phyloP scores from a whole-genome alignment of 2,329 filamentous ascomycete species.

The Tothia fuscella region DNA sequence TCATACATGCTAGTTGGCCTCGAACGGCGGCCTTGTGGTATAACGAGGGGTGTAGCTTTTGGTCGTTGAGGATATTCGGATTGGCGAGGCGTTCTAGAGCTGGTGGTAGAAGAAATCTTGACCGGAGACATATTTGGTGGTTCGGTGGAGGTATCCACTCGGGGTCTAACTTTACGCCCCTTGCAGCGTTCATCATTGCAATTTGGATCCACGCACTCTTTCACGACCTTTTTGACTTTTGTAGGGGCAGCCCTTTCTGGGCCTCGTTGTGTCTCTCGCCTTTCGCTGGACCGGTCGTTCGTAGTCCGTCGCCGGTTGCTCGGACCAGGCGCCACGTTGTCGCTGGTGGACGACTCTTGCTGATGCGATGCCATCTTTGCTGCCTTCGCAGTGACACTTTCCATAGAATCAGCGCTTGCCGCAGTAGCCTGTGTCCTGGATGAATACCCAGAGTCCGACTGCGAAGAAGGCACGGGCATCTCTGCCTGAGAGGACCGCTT shows the following conservation, averaged over 20 bases:
- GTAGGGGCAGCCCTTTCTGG: neutral
- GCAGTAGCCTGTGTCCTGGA: slow-evolving; percentile 44
- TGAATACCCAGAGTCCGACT: slow-evolving; percentile 51
- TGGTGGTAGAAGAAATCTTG: neutral
- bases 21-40: too few species aligned
- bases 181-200: slow-evolving; percentile 6
- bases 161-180: neutral
- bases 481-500: slow-evolving; percentile 2
- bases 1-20: slow-evolving; percentile 7
- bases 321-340: neutral
- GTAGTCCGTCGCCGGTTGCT: slow-evolving; percentile 3
- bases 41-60: neutral
- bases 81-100: neutral
- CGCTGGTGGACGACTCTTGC: slow-evolving; percentile 1
- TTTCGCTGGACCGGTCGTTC: neutral
- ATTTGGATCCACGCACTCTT: slow-evolving; percentile 6
- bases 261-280: neutral
- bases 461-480: slow-evolving; percentile 12
- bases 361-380: neutral
- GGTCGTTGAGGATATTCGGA: neutral
- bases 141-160: neutral
- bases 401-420: slow-evolving; percentile 40
- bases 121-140: slow-evolving; percentile 6
- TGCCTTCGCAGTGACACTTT: slow-evolving; percentile 18
- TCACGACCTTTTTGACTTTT: neutral